phyloP scores from a whole-genome alignment of 495 filamentous ascomycete genomes.

The Trichocladium uniseriatum region DNA sequence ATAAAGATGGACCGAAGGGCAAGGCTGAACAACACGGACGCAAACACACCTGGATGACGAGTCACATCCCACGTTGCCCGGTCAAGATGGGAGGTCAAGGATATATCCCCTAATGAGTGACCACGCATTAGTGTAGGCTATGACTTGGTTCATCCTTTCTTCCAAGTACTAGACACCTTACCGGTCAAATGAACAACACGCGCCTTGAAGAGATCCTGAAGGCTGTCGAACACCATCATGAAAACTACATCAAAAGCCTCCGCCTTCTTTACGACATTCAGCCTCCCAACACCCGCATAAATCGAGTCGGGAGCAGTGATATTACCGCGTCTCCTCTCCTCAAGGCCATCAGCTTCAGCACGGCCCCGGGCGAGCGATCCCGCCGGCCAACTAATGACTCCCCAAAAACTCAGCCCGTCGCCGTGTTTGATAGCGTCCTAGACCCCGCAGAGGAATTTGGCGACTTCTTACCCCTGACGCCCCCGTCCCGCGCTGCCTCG shows the following conservation, averaged over 20 bases:
- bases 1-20: too few species aligned
- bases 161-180: neutral
- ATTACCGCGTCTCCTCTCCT: slow-evolving; percentile 5
- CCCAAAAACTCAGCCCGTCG: slow-evolving; percentile 4
- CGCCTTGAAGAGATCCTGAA: slow-evolving; percentile 27
- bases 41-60: too few species aligned
- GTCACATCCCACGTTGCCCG: too few species aligned
- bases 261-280: slow-evolving; percentile 22
- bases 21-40: too few species aligned
- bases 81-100: too few species aligned
- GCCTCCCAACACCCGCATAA: neutral
- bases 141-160: too few species aligned
- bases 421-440: slow-evolving; percentile 19
- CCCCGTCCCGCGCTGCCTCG: neutral
- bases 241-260: slow-evolving; percentile 30
- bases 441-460: slow-evolving; percentile 19
- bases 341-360: slow-evolving; percentile 14
- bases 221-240: slow-evolving; percentile 27
- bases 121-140: too few species aligned
- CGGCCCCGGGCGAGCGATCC: neutral
- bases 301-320: slow-evolving; percentile 2
- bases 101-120: too few species aligned
- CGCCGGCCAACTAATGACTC: slow-evolving; percentile 9
- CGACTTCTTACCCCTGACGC: slow-evolving; percentile 20
- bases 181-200: neutral